Conservation (phyloP, 768 basidiomycete species). For the Glaciozyma martinii region DNA sequence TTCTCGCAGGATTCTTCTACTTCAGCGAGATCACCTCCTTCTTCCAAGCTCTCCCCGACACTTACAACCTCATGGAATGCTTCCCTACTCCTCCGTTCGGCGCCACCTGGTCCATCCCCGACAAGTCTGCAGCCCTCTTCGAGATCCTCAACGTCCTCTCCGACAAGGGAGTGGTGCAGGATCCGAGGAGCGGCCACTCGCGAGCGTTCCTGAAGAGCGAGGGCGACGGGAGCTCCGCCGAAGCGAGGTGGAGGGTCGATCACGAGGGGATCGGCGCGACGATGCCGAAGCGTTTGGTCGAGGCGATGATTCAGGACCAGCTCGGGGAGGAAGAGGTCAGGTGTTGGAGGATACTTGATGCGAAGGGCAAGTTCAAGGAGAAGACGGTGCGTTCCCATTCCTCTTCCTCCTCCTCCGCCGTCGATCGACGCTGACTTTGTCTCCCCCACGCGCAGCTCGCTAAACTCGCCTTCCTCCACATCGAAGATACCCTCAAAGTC, state of each 20-base stretch:
- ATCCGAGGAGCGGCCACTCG: conserved; percentile 7
- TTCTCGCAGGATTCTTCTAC: conserved; percentile 26
- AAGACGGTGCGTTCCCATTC: conserved; percentile 60
- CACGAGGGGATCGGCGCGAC: conserved; percentile 63
- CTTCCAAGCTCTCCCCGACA: too few relatives aligned
- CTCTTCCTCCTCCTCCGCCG: neutral
- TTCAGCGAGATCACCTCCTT: conserved; percentile 34
- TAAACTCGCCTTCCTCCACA: conserved; percentile 82
- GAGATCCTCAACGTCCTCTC: conserved; percentile 22
- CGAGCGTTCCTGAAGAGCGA: conserved; percentile 16
- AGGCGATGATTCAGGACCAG: conserved; percentile 68
- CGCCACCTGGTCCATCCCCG: too few relatives aligned
- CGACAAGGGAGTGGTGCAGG: conserved; percentile 13
- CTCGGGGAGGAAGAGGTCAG: conserved; percentile 75
- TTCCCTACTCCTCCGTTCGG: neutral
- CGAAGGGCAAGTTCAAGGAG: conserved; percentile 85
- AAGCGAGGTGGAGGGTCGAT: conserved; percentile 45
- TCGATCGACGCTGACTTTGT: too few relatives aligned
- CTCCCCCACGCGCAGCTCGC: too few relatives aligned
- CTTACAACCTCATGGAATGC: too few relatives aligned
- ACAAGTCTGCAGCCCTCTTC: conserved; percentile 14
- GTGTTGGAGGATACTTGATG: conserved; percentile 65
- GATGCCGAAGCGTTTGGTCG: conserved; percentile 61
- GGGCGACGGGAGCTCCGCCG: conserved; percentile 51
- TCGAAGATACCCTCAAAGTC: conserved; percentile 72